phyloP scores from a whole-genome alignment of 1,284 basidiomycete genomes.

The Mycena sp. region DNA sequence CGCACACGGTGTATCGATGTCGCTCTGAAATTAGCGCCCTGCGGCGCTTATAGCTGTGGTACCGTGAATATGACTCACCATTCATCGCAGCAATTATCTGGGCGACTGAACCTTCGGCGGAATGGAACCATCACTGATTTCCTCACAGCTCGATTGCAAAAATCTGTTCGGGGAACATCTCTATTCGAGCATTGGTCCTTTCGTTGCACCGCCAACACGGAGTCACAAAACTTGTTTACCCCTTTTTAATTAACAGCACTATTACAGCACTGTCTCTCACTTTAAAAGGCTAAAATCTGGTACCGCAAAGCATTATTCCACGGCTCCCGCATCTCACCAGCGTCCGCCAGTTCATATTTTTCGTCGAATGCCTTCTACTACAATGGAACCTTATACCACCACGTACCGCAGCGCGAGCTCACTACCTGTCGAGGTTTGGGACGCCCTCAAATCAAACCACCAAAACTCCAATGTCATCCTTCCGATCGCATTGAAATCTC shows the following conservation, averaged over 20 bases:
- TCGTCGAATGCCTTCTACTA: conserved; percentile 33
- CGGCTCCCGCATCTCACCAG: neutral
- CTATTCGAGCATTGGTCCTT: neutral
- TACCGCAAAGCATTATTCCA: neutral
- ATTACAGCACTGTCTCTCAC: conserved; percentile 9
- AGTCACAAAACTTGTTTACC: conserved; percentile 14
- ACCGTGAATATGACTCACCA: conserved; percentile 16
- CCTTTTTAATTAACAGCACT: conserved; percentile 23
- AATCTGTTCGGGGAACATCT: conserved; percentile 7
- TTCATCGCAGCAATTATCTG: neutral
- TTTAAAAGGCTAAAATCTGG: conserved; percentile 6
- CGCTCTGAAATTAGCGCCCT: conserved; percentile 3
- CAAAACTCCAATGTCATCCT: conserved; percentile 63
- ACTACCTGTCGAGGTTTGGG: conserved; percentile 48
- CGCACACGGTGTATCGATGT: neutral
- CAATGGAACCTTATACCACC: conserved; percentile 20
- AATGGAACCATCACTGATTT: conserved; percentile 14
- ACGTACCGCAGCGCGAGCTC: conserved; percentile 33
- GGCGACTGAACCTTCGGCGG: neutral
- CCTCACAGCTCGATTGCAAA: conserved; percentile 19
- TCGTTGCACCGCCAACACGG: conserved; percentile 10
- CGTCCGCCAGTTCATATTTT: neutral
- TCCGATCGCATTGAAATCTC: conserved; percentile 53
- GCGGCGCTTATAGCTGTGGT: conserved; percentile 24
- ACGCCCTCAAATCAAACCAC: conserved; percentile 49